Evolutionary conservation across 108 stramenopile species (phyloP).

Genomic region (Nannochloropsis gaditana): DNA sequence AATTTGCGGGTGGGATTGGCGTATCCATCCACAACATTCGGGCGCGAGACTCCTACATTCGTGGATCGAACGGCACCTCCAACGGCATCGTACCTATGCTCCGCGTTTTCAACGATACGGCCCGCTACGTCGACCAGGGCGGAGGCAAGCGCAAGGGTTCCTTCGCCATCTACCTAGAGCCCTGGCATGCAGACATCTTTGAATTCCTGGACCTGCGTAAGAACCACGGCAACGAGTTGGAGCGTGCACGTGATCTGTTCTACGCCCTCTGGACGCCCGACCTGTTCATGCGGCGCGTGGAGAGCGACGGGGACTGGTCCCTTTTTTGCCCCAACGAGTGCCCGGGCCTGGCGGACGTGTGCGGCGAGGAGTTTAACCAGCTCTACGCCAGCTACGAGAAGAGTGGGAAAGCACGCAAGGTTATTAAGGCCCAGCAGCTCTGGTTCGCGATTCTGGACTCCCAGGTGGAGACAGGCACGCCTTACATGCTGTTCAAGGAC

Average conservation of each 20-base stretch:
- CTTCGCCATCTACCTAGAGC: constrained; percentile 92
- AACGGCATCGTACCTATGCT: constrained; percentile 98
- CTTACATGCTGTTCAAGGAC: constrained; percentile 96
- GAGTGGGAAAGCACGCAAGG: constrained; percentile 66
- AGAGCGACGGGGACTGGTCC: constrained; percentile 79
- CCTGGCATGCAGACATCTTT: constrained; percentile 92
- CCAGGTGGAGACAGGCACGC: constrained; percentile 95
- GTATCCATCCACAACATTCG: constrained; percentile 87
- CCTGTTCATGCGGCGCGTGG: constrained; percentile 91
- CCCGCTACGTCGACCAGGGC: constrained; percentile 92
- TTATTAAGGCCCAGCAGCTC: constrained; percentile 64
- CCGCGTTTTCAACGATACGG: constrained; percentile 92
- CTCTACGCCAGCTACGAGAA: constrained; percentile 78
- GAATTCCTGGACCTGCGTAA: constrained; percentile 87
- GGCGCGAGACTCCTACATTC: constrained; percentile 77
- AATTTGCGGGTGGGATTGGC: constrained; percentile 89
- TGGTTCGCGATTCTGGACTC: constrained; percentile 53
- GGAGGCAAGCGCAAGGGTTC: constrained; percentile 93
- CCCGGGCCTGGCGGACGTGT: constrained; percentile 72
- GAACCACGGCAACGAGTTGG: constrained; percentile 94
- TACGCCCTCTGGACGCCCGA: constrained; percentile 95
- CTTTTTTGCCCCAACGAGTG: constrained; percentile 88
- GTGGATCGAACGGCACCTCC: constrained; percentile 83
- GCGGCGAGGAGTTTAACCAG: constrained; percentile 77
- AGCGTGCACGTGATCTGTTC: constrained; percentile 88